Conservation (phyloP, 2,329 filamentous ascomycete species). For the Fragosphaeria purpurea region DNA sequence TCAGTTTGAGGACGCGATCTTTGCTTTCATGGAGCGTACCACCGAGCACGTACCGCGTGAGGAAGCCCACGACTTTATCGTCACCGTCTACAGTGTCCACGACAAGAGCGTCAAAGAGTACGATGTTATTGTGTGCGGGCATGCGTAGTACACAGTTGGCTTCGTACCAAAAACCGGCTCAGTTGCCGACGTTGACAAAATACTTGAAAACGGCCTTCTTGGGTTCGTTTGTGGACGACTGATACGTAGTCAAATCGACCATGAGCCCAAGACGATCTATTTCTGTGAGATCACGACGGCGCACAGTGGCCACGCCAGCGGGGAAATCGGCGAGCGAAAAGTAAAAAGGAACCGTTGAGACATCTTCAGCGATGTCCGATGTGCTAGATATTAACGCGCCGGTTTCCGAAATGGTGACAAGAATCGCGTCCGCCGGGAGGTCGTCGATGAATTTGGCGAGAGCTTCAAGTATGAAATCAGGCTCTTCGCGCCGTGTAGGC, state of each 20-base stretch:
- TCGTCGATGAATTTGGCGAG: not conserved
- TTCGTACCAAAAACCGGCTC: not conserved
- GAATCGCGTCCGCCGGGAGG: not conserved
- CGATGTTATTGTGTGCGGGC: not conserved
- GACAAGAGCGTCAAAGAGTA: conserved; percentile 12
- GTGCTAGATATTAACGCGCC: not conserved
- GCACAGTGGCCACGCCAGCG: not conserved
- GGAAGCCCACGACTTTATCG: conserved; percentile 15
- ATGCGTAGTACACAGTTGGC: not conserved
- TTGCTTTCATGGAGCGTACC: conserved; percentile 22
- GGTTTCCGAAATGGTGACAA: not conserved
- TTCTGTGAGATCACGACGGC: not conserved
- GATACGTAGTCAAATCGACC: not conserved
- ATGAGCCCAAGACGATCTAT: not conserved
- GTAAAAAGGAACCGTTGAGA: not conserved
- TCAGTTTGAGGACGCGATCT: conserved; percentile 22
- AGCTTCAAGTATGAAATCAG: not conserved
- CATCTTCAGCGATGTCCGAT: not conserved
- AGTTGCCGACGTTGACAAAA: not conserved
- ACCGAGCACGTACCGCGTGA: conserved; percentile 22
- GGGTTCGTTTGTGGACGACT: not conserved
- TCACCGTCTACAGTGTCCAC: not conserved
- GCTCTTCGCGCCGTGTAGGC: not conserved
- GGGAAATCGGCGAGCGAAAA: not conserved
- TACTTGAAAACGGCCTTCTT: conserved; percentile 1